A percentile compares a stretch with the other conserved stretches of the same genome.
Conservation (phyloP, 495 filamentous ascomycete genomes). For the Xylaria venustula region DNA sequence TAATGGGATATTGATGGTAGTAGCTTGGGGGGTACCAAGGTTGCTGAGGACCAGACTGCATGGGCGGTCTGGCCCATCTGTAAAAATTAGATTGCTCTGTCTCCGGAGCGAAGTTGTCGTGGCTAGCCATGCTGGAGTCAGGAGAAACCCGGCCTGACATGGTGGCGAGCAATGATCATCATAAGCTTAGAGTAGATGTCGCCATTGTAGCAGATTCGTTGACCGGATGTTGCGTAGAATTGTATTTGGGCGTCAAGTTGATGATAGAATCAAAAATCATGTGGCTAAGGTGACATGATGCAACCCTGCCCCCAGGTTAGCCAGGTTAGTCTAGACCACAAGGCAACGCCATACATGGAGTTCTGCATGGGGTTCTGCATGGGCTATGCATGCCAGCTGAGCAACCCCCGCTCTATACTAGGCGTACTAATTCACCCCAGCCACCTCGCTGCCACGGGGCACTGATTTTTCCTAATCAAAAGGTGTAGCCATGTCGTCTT, state of each 20-base stretch:
- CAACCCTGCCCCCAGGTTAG: not conserved
- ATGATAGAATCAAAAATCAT: not conserved
- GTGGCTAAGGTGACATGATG: not conserved
- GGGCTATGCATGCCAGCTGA: conserved; percentile 6
- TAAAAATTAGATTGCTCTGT: not conserved
- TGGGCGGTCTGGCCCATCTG: not conserved
- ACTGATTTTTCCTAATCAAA: not conserved
- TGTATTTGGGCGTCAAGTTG: no score
- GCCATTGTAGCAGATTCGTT: not conserved
- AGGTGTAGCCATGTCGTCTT: not conserved
- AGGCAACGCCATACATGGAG: not conserved
- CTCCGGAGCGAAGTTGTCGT: not conserved
- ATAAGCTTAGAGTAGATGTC: not conserved
- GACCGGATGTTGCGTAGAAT: no score
- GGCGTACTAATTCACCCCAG: not conserved
- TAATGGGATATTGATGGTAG: not conserved
- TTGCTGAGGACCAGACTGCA: not conserved
- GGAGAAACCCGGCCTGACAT: not conserved
- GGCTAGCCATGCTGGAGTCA: conserved; percentile 2
- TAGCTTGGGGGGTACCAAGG: conserved; percentile 3
- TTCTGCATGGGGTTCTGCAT: not conserved
- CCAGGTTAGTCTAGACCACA: not conserved
- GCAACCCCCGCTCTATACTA: not conserved
- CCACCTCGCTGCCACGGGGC: no score
- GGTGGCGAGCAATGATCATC: not conserved